A percentile compares a stretch with the other conserved stretches of the same genome.
phyloP scores from a whole-genome alignment of 108 stramenopile species.

The Nannochloropsis oceanica region DNA sequence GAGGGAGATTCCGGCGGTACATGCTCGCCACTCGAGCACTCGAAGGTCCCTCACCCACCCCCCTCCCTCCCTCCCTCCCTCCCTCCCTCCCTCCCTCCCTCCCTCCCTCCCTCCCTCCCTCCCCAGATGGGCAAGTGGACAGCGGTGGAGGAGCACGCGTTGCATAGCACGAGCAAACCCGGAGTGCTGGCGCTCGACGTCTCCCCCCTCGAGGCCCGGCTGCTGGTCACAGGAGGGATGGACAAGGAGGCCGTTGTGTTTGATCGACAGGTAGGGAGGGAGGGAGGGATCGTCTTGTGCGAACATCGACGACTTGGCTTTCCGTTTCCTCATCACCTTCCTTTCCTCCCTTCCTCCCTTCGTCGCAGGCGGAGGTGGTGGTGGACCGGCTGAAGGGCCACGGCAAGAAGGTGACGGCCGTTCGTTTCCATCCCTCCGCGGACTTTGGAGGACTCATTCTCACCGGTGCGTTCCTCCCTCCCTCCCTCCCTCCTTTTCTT shows the following conservation, averaged over 20 bases:
- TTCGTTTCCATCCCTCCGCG: background rate
- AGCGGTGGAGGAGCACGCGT: background rate
- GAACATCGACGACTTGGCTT: background rate
- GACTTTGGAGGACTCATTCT: background rate
- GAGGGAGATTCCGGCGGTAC: no score
- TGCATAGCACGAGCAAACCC: background rate
- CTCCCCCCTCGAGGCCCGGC: background rate
- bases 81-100: background rate
- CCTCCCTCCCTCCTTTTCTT: background rate
- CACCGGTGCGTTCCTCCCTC: background rate
- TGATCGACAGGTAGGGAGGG: background rate
- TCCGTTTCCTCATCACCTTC: background rate
- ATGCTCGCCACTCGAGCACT: no score
- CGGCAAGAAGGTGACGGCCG: background rate
- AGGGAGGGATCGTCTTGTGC: background rate
- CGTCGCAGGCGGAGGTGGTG: background rate
- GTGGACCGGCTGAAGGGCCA: background rate
- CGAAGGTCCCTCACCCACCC: background rate
- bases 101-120: background rate
- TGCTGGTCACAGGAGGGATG: background rate
- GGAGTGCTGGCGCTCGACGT: background rate
- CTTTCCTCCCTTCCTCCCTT: background rate
- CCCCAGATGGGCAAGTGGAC: background rate
- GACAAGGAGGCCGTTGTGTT: background rate
- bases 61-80: background rate